Base-by-base conservation (phyloP, 495 filamentous ascomycete species). In the Penicillium longicatenatum region DNA sequence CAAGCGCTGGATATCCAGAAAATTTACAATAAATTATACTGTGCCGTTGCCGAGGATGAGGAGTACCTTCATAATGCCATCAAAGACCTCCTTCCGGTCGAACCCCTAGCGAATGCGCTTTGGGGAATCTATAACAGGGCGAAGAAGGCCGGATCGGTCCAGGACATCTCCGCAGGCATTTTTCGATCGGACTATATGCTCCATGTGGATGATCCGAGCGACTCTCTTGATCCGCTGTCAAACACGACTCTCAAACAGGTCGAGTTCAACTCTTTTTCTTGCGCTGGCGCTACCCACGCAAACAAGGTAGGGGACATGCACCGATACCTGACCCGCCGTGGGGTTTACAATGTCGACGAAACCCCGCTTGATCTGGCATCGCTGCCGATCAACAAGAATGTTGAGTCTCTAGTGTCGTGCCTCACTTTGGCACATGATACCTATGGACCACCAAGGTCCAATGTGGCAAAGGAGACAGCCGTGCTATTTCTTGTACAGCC, bases 151-250 rank as follows among this genome's bases (percentile, higher is more conserved):
- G 89, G 57, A 10, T 57, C 54, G n/a, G 50, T 53, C 11, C 90
- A 95, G 76, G 68, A 79, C 22, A 73, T 87, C 4, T 80, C 83
- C n/a, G 80, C 91, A 0, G 92, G 90, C 0, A 80, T 96, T 33
- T 96, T 94, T 72, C 85, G 92, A 37, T 96, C 92, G 3, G 92
- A 96, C 65, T 96, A 96, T 71, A 93, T 96, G 89, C 84, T 95
- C 42, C 90, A 95, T 66, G 14, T 53, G 11, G 49, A 39, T 19
- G 22, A 37, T 9, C 55, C 48, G 19, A 41, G 26, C 10, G 4
- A 22, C 4, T 44, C 24, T 14, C 12, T 17, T 30, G 8, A 2
- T 12, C 31, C 31, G 24, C 3, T 60, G 0, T 54, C 42, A 16
- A 48, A 57, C 46, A 53, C 51, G 5, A 77, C 77, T 20, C 79